Evolutionary conservation across 306 rosid genomes (phyloP), one percentile per base, ranked within the genome.

Genomic region (Benincasa hispida): DNA sequence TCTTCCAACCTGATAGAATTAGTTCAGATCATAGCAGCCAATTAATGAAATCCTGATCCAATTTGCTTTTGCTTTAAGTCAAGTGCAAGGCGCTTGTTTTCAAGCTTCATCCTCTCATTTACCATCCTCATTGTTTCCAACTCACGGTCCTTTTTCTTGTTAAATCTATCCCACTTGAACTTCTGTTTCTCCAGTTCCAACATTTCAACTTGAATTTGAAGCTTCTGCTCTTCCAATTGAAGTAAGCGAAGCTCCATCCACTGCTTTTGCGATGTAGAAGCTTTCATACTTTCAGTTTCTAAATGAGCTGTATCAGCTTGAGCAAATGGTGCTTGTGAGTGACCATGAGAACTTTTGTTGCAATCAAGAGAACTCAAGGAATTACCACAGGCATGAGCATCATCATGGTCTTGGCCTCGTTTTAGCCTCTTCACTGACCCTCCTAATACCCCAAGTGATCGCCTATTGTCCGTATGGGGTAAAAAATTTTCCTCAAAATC

Each of bases 31-130:
- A 77, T 67, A 25, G 41, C 42, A 53, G 77, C 56, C 69, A 77
- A 76, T 83, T 85, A 89, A 79, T 83, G 85, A 72, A 88, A 85
- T 78, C 86, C 76, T 14, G 83, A 45, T n/a, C 82, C 80, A 77
- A 86, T 78, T 84, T 91, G 91, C 84, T 86, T 89, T 53, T 72
- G 87, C 86, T 87, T 93, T 55, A 93, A 77, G 76, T 93, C 93
- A 58, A 93, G 82, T 39, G 85, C 84, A 77, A 88, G 58, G 2
- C 88, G 90, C 75, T 93, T 93, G 57, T 93, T 93, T 78, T 93
- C 97, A 41, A 89, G 88, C 87, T 85, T 91, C 97, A 93, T 91
- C 80, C 88, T 89, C 78, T 88, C 96, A 45, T 93, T 93, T 77
- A 83, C 92, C 91, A 89, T 74, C 86, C 88, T 89, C 87, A 89